Evolutionary conservation across 129 eudicot species (phyloP).

Genomic region (Dittrichia graveolens): DNA sequence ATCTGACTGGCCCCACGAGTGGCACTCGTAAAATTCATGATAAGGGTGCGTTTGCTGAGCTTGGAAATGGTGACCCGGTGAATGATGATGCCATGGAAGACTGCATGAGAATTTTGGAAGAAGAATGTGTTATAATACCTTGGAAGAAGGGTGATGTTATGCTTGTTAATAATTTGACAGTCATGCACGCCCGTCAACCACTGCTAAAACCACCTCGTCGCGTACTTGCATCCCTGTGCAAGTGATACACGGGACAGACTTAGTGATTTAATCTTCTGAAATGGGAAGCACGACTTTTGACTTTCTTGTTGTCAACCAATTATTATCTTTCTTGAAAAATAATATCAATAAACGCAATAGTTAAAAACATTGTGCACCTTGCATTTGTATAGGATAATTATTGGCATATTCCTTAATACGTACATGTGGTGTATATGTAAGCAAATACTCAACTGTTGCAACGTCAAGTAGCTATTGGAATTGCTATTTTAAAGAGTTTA

Average conservation of each 20-base stretch:
- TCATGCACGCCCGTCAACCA: conserved; percentile 23
- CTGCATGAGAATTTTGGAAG: conserved; percentile 22
- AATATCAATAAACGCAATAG: not conserved
- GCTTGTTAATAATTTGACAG: conserved; percentile 16
- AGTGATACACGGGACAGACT: not conserved
- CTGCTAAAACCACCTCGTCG: conserved; percentile 32
- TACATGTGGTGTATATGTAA: not conserved
- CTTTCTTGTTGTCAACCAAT: not conserved
- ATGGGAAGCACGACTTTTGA: not conserved
- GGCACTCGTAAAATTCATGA: conserved; percentile 55
- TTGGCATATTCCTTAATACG: too few relatives aligned
- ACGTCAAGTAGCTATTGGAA: too few relatives aligned
- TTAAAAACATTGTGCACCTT: not conserved
- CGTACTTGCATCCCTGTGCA: conserved; percentile 34
- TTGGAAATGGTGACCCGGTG: conserved; percentile 30
- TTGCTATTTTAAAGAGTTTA: too few relatives aligned
- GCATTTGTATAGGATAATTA: not conserved
- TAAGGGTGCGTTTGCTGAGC: conserved; percentile 31
- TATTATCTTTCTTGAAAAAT: conserved; percentile 6
- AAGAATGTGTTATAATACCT: conserved; percentile 31
- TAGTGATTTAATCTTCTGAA: not conserved
- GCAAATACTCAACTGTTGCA: too few relatives aligned
- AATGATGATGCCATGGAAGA: conserved; percentile 18
- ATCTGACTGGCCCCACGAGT: conserved; percentile 45
- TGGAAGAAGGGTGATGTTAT: conserved; percentile 30